These are phyloP conservation scores for Nicotiana noctiflora DNA, from an alignment of 257 asterid genomes.

Conservation along the genomic window DNA sequence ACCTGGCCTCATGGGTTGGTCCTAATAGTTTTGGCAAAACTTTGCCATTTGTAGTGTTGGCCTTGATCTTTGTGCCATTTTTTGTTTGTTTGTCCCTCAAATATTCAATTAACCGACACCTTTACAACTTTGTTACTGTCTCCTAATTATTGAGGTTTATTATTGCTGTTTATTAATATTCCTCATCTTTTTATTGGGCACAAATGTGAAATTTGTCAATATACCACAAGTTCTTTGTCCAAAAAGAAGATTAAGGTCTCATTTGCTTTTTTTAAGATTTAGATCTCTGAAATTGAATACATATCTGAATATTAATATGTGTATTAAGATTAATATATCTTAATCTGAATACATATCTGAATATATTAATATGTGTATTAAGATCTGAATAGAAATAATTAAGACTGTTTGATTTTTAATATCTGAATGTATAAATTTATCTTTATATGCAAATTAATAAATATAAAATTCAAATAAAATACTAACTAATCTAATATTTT, in stretches of 20 bases:
- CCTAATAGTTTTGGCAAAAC: neutral
- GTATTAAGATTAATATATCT: no score
- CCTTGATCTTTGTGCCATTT: neutral
- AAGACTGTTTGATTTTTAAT: no score
- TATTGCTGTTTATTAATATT: neutral
- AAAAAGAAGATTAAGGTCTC: neutral
- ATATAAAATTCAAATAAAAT: no score
- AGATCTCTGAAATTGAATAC: no score
- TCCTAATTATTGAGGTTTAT: constrained; percentile 2
- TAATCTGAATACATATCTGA: no score
- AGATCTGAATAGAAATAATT: no score
- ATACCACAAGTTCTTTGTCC: neutral
- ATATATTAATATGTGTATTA: no score
- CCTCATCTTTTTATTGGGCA: neutral
- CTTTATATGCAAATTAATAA: no score
- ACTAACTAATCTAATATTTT: no score
- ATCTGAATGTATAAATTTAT: no score
- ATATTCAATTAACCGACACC: constrained; percentile 1
- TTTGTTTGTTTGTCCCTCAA: neutral
- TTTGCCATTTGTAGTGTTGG: constrained; percentile 5
- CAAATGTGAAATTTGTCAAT: neutral
- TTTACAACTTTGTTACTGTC: neutral
- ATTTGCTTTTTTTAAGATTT: no score
- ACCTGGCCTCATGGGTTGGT: neutral
- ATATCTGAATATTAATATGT: no score